Conservation (phyloP, 2,329 filamentous ascomycete species). For the Aspergillus sp. region DNA sequence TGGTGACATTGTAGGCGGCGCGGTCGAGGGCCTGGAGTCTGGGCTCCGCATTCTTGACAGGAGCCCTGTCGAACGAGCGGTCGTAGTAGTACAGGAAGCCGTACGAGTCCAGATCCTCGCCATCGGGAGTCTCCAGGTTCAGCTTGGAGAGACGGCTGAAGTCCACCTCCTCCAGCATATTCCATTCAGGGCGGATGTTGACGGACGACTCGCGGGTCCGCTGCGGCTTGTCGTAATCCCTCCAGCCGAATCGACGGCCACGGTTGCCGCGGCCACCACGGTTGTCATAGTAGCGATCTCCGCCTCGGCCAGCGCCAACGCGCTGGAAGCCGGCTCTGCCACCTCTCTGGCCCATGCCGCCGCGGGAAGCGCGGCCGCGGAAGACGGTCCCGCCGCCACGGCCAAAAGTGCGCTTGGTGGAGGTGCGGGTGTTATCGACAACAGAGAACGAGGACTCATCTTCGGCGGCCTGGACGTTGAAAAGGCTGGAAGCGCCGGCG, state of each 20-base stretch:
- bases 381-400: slow-evolving; percentile 85
- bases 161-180: slow-evolving; percentile 94
- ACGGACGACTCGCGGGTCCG: slow-evolving; percentile 93
- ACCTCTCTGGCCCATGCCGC: slow-evolving; percentile 63
- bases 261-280: slow-evolving; percentile 61
- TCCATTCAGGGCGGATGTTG: slow-evolving; percentile 93
- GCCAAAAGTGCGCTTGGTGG: slow-evolving; percentile 70
- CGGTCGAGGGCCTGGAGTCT: slow-evolving; percentile 84
- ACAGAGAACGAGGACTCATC: slow-evolving; percentile 97
- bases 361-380: slow-evolving; percentile 66
- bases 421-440: slow-evolving; percentile 87
- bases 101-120: slow-evolving; percentile 90
- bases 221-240: slow-evolving; percentile 96
- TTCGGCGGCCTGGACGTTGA: slow-evolving; percentile 84
- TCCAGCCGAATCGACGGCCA: slow-evolving; percentile 90
- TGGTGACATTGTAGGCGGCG: slow-evolving; percentile 96
- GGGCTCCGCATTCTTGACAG: slow-evolving; percentile 78
- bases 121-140: slow-evolving; percentile 88
- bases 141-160: slow-evolving; percentile 92
- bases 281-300: slow-evolving; percentile 58
- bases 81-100: slow-evolving; percentile 99
- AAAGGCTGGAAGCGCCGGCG: slow-evolving; percentile 73
- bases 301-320: slow-evolving; percentile 56
- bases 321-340: slow-evolving; percentile 65
- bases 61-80: slow-evolving; percentile 84